Conservation (phyloP, 202 grass and related monocot genomes). For the Thinopyrum obtusiflorum region DNA sequence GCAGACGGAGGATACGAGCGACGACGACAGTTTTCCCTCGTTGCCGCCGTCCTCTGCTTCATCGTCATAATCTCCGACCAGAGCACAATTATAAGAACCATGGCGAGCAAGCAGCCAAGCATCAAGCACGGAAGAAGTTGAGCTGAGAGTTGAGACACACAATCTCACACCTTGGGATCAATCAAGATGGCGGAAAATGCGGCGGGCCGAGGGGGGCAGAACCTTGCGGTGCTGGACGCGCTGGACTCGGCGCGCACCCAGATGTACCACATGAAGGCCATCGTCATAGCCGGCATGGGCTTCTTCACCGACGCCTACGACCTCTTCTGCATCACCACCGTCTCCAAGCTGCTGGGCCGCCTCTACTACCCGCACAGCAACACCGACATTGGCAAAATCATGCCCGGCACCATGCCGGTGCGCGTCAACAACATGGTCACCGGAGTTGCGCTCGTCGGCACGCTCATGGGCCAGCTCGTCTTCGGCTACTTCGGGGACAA, state of each 20-base stretch:
- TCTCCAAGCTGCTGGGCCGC: conserved; percentile 68
- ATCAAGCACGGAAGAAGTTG: not conserved
- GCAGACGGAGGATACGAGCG: not conserved
- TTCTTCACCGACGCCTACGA: conserved; percentile 98
- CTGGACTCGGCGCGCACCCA: conserved; percentile 47
- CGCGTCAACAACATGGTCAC: conserved; percentile 26
- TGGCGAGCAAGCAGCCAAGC: not conserved
- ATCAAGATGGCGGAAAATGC: not conserved
- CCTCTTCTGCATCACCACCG: conserved; percentile 85
- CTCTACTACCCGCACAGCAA: conserved; percentile 56
- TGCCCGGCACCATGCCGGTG: conserved; percentile 31
- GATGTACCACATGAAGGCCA: conserved; percentile 56
- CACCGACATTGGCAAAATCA: conserved; percentile 42
- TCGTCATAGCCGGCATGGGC: conserved; percentile 78
- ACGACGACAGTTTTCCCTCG: conserved; percentile 1
- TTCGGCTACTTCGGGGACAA: conserved; percentile 67
- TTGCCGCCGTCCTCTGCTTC: conserved; percentile 21
- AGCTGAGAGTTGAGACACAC: not conserved
- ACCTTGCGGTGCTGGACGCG: conserved; percentile 46
- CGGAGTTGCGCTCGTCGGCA: conserved; percentile 56
- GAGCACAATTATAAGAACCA: not conserved
- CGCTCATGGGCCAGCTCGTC: conserved; percentile 46
- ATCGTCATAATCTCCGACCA: conserved; percentile 6
- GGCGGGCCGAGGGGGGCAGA: not conserved
- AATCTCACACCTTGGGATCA: no score